Percentiles rank a stretch among this genome's conserved stretches.
phyloP scores from a whole-genome alignment of 352 stramenopile species.

The Peronospora belbahrii region DNA sequence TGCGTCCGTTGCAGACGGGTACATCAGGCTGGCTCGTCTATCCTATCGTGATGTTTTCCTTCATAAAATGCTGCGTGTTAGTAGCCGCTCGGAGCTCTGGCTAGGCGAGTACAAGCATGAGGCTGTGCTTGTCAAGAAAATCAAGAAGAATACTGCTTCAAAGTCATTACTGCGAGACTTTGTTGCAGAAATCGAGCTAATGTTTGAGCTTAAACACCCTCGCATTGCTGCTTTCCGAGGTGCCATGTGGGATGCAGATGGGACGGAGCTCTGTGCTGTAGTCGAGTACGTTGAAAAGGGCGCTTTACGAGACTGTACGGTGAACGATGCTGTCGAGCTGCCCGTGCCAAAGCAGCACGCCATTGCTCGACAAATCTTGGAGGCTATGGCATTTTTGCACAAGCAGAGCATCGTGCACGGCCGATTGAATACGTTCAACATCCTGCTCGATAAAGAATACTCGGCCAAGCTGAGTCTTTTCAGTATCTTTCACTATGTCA shows the following conservation, averaged over 20 bases:
- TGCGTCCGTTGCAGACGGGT: slow-evolving; percentile 52
- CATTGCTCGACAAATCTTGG: slow-evolving; percentile 63
- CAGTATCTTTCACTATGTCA: slow-evolving; percentile 71
- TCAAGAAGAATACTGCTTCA: slow-evolving; percentile 65
- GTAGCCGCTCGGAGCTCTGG: slow-evolving; percentile 66
- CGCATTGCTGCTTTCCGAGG: slow-evolving; percentile 64
- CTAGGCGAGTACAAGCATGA: slow-evolving; percentile 60
- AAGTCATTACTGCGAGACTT: slow-evolving; percentile 62
- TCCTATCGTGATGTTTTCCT: slow-evolving; percentile 70
- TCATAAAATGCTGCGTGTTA: slow-evolving; percentile 66
- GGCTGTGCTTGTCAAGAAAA: slow-evolving; percentile 71
- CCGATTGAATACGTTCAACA: slow-evolving; percentile 68
- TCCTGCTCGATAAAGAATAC: slow-evolving; percentile 59
- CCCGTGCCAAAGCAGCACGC: slow-evolving; percentile 54
- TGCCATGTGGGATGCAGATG: slow-evolving; percentile 65
- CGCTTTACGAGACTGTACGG: slow-evolving; percentile 52
- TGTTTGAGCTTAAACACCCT: slow-evolving; percentile 57
- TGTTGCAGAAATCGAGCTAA: slow-evolving; percentile 75
- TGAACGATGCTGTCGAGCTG: slow-evolving; percentile 27
- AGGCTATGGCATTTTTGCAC: slow-evolving; percentile 59
- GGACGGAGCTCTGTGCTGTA: slow-evolving; percentile 61
- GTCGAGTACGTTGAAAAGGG: slow-evolving; percentile 63
- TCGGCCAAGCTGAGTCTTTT: slow-evolving; percentile 73
- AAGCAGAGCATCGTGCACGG: slow-evolving; percentile 67
- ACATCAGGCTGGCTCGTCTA: slow-evolving; percentile 55